These are phyloP conservation scores for Zygoascus ofunaensis DNA, from an alignment of 805 yeast genomes.

Conservation along the genomic window DNA sequence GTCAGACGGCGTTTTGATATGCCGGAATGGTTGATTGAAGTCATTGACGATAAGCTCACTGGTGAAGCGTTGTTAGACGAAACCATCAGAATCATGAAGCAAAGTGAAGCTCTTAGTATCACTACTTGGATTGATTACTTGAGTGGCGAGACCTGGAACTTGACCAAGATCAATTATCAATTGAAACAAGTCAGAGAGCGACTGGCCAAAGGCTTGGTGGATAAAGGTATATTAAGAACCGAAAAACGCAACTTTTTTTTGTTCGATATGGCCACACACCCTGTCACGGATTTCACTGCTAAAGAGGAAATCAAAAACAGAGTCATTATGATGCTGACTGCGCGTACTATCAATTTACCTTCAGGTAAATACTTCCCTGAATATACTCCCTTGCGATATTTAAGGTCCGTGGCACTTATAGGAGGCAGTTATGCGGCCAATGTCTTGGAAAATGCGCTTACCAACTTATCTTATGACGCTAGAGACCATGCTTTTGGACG, in stretches of 20 bases:
- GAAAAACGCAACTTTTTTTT: conserved; percentile 89
- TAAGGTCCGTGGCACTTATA: conserved; percentile 74
- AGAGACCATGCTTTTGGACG: conserved; percentile 87
- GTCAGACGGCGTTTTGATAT: conserved; percentile 83
- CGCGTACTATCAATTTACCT: conserved; percentile 55
- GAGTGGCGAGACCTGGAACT: conserved; percentile 93
- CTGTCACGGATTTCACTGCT: conserved; percentile 75
- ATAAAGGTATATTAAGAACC: conserved; percentile 91
- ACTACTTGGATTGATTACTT: conserved; percentile 89
- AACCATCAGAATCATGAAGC: conserved; percentile 80
- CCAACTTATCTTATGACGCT: conserved; percentile 66
- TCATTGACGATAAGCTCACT: conserved; percentile 74
- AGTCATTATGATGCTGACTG: conserved; percentile 57
- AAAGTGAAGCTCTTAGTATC: conserved; percentile 71
- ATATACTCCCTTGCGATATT: conserved; percentile 53
- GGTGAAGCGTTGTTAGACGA: conserved; percentile 95
- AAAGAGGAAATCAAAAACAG: conserved; percentile 75
- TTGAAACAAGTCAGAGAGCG: conserved; percentile 96
- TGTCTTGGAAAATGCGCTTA: conserved; percentile 81
- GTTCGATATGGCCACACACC: conserved; percentile 98
- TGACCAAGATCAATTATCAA: conserved; percentile 89
- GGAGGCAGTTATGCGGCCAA: conserved; percentile 93
- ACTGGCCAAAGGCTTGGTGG: conserved; percentile 91
- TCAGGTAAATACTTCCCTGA: conserved; percentile 59
- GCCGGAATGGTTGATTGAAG: conserved; percentile 80